Base-by-base conservation (phyloP, 176 grass and related monocot genomes). In the Elaeis guineensis region DNA sequence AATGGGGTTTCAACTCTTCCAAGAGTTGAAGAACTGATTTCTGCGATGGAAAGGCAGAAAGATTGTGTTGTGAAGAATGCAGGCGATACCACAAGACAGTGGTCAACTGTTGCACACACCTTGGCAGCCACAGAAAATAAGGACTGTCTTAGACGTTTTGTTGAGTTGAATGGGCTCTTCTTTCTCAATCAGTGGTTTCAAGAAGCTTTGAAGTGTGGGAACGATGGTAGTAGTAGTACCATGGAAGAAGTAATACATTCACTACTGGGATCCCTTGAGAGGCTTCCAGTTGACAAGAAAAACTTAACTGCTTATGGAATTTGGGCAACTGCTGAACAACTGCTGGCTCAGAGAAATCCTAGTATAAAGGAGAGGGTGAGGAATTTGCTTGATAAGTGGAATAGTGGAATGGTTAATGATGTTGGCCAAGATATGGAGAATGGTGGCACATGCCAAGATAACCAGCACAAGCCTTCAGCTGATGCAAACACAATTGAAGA, bases 101-200 rank as follows among this genome's bases (percentile, higher is more conserved):
- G 72, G 44, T 70, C 61, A 17, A 68, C 72, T 4, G 76, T 77
- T 23, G 79, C 72, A 30, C 69, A 44, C 44, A 70, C 64, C 8
- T 50, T 90, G 25, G 72, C 79, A 22, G 57, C 57, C 53, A 90
- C 82, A 5, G 54, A 66, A 59, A 76, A 71, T 5, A 63, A 86
- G 21, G 79, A 68, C 48, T 90, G 87, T 6, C 75, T 90, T 64
- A 26, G 83, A 52, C 72, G 74, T 71, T 87, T 90, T 12, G 39
- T 90, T 29, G 67, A 79, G 24, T 70, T 86, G 63, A 79, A 86
- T 26, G 87, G 79, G 17, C 64, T 86, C 64, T n/a, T 11, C 55
- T 80, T 80, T 71, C 82, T 90, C 49, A 74, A 82, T 54, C 77
- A 67, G 23, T 90, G 87, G 87, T 69, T 90, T 60, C 69, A 75